Evolutionary conservation across 441 rosid species (phyloP), one percentile per base, ranked within the genome.

Genomic region (Erysimum pusillum): DNA sequence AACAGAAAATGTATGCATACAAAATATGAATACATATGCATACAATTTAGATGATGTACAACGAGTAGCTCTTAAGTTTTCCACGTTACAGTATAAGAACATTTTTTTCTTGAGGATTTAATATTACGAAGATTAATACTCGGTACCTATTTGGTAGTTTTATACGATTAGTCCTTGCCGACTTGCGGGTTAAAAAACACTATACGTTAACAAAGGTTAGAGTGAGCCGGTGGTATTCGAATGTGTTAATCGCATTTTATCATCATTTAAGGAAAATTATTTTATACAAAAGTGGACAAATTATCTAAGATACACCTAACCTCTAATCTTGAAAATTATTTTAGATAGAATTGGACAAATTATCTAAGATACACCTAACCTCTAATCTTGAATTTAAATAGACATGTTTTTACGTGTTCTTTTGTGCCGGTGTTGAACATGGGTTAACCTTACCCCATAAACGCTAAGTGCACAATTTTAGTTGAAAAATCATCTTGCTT

Each of bases 31-130:
- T 48, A 48, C 53, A 48, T 25, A 1, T 48, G 25, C 25, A 9
- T 4, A 49, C 28, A 74, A 74, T 74, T 53, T 56, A 74, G 65
- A 74, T 74, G 71, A 74, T 74, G 71, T 38, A 34, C 9, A 42
- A 64, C 49, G 65, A 74, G 71, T 54, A 73, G 64, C 12, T 53
- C 54, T 35, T 64, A 63, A 54, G 77, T 63, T 63, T 63, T 34
- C 56, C 4, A 54, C 64, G 35, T 54, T 28, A 31, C 10, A 17
- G 42, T 4, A 63, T 38, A 59, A 28, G 14, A 39, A 22, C 12
- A 35, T 20, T 4, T 51, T 17, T 49, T 25, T 25, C 5, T 15
- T 18, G 12, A 22, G 6, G 6, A 18, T 52, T 52, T 15, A 9
- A 63, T 73, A 31, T 42, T 34, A 18, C 49, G 52, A 44, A 14